These are phyloP conservation scores for Penicillium hordei DNA, from an alignment of 2,329 filamentous ascomycete species.

Conservation along the genomic window DNA sequence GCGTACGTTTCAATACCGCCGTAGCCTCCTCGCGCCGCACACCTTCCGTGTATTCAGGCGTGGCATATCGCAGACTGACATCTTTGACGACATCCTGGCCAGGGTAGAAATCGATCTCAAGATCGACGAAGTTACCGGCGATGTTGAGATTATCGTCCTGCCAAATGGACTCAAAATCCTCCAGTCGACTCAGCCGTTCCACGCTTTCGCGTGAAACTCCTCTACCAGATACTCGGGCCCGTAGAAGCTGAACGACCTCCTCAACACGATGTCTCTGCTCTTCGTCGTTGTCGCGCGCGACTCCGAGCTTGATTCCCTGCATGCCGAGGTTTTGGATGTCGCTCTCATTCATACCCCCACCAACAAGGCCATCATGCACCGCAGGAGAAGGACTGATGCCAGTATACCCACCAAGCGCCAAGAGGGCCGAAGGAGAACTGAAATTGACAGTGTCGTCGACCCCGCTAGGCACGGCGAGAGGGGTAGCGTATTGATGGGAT, in stretches of 20 bases:
- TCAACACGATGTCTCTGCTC: constrained; percentile 44
- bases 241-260: constrained; percentile 43
- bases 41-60: constrained; percentile 41
- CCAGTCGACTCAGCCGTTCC: constrained; percentile 43
- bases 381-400: constrained; percentile 44
- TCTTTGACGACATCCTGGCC: constrained; percentile 43
- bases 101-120: constrained; percentile 48
- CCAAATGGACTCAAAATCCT: constrained; percentile 50
- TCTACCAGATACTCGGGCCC: constrained; percentile 42
- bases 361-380: constrained; percentile 39
- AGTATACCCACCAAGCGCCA: constrained; percentile 45
- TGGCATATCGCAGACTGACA: constrained; percentile 46
- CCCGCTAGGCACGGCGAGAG: constrained; percentile 38
- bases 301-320: constrained; percentile 38
- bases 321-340: constrained; percentile 44
- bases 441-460: constrained; percentile 46
- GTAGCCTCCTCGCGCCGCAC: constrained; percentile 46
- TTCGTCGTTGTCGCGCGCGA: constrained; percentile 41
- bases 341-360: constrained; percentile 38
- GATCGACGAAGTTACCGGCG: constrained; percentile 48
- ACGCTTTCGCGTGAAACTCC: constrained; percentile 47
- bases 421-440: constrained; percentile 47
- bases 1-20: constrained; percentile 42
- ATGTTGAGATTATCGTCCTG: constrained; percentile 49
- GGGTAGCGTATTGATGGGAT: constrained; percentile 46